A percentile compares a stretch with the other conserved stretches of the same genome.
These are phyloP conservation scores for Fusarium pseudonygamai DNA, from an alignment of 2,329 filamentous ascomycete genomes.

Conservation along the genomic window DNA sequence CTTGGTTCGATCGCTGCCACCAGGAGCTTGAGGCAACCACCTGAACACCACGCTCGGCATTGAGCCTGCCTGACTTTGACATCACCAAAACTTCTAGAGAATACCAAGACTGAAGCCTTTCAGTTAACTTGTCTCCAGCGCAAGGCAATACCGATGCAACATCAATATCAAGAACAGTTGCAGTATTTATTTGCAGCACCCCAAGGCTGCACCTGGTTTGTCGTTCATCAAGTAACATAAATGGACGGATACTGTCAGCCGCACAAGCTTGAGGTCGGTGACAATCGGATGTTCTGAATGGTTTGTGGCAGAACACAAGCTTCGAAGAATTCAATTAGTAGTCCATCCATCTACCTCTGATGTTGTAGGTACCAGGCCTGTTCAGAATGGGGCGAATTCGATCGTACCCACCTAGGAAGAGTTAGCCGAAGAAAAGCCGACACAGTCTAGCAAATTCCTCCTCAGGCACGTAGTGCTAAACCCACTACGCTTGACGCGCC, in stretches of 20 bases:
- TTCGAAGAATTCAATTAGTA: background rate
- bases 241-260: background rate
- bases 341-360: background rate
- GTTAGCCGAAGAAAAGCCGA: slow-evolving; percentile 32
- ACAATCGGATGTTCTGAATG: background rate
- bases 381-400: background rate
- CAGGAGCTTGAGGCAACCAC: background rate
- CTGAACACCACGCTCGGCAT: slow-evolving; percentile 14
- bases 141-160: background rate
- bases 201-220: background rate
- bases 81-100: slow-evolving; percentile 19
- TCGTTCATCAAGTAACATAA: background rate
- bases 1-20: background rate
- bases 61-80: slow-evolving; percentile 20
- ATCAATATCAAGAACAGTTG: background rate
- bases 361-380: background rate
- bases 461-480: slow-evolving; percentile 34
- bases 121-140: background rate
- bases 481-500: slow-evolving; percentile 30
- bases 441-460: slow-evolving; percentile 25
- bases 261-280: background rate
- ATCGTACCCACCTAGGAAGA: background rate
- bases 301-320: background rate
- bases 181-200: background rate
- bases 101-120: background rate